Evolutionary conservation across 495 filamentous ascomycete genomes (phyloP), one percentile per base, ranked within the genome.

Genomic region (Aspergillus affinis): DNA sequence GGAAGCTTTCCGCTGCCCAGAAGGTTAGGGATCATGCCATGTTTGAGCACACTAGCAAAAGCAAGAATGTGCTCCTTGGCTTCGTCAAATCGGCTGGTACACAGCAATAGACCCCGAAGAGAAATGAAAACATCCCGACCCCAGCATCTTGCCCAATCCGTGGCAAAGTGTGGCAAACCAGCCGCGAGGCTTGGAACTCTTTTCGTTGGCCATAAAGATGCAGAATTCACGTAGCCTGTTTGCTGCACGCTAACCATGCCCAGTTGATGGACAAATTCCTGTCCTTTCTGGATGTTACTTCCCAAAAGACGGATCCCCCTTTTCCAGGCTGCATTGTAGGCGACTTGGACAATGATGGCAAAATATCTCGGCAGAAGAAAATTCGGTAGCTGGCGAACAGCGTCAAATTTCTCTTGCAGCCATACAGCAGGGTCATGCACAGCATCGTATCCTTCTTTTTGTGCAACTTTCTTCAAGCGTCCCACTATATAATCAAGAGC

Each of bases 11-110:
- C 92, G 64, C 88, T 88, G 62, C 90, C 85, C 18, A 99, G 82
- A 12, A 99, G 81, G 65, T 99, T 99, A 13, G 95, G 95, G 55
- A 98, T 91, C 95, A 98, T 97, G 48, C 95, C 95, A 69, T 99
- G 95, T 77, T 98, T 98, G 52, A 99, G 79, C 10, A 99, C 92
- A 69, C 91, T 96, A 0, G 91, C 92, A 76, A 99, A 99, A 48
- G 94, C 95, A 53, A 91, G 77, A 60, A 99, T 96, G 68, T 98
- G 95, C 72, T 97, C 91, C 62, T 84, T 90, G 17, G 93, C 94
- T 65, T 97, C 92, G 5, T 82, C 84, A 66, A 87, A 96, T 10
- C 93, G 87, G 5, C 92, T 91, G 20, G 93, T 97, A 48, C 89
- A 90, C 32, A 98, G 84, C 66, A 88, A 90, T 15, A 99, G 80